A percentile compares a stretch with the other conserved stretches of the same genome.
These are phyloP conservation scores for Rauvolfia tetraphylla DNA, from an alignment of 257 asterid genomes.

Conservation along the genomic window DNA sequence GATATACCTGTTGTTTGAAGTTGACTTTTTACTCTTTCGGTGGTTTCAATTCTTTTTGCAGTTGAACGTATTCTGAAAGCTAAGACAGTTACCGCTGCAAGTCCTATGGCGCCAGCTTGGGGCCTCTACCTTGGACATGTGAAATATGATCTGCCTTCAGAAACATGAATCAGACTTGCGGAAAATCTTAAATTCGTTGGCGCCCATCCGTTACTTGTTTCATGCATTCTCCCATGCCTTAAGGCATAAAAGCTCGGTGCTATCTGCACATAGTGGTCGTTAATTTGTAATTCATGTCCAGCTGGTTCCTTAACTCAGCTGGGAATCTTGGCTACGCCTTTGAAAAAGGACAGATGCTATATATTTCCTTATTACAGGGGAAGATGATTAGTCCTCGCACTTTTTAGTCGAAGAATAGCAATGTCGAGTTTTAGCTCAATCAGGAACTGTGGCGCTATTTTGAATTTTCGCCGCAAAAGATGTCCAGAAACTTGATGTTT, in stretches of 20 bases:
- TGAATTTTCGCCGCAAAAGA: not conserved
- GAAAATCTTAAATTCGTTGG: not conserved
- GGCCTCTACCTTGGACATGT: conserved; percentile 97
- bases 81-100: conserved; percentile 59
- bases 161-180: conserved; percentile 13
- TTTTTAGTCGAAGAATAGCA: not conserved
- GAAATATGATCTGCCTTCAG: conserved; percentile 60
- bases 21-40: not conserved
- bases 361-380: not conserved
- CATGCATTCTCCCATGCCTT: not conserved
- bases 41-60: conserved; percentile 26
- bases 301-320: not conserved
- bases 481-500: too few species aligned
- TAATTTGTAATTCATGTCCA: not conserved
- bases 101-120: conserved; percentile 93
- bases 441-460: not conserved
- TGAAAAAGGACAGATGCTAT: not conserved
- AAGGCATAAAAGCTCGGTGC: not conserved
- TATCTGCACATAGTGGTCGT: not conserved
- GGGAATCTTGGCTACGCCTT: not conserved
- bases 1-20: not conserved
- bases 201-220: not conserved
- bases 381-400: not conserved
- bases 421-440: not conserved
- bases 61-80: conserved; percentile 79